A percentile compares a stretch with the other conserved stretches of the same genome.
These are phyloP conservation scores for Pyrenochaeta sp. DNA, from an alignment of 2,329 filamentous ascomycete genomes.

Conservation along the genomic window DNA sequence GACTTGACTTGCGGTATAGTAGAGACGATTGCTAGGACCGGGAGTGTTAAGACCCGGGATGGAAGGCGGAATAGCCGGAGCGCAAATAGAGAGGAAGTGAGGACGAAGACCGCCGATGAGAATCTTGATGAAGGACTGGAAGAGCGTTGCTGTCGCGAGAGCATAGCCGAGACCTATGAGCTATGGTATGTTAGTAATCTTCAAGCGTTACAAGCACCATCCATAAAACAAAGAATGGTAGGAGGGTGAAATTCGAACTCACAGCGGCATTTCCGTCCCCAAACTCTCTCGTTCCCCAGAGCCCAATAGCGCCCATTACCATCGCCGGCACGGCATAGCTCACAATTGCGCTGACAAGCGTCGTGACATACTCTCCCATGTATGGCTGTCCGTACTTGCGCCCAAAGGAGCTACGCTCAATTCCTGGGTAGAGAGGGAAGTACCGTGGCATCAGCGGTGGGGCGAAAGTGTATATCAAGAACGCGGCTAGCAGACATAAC, in stretches of 20 bases:
- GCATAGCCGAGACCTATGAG: conserved; percentile 42
- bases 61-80: conserved; percentile 12
- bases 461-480: conserved; percentile 41
- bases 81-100: conserved; percentile 43
- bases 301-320: conserved; percentile 69
- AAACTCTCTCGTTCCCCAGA: conserved; percentile 59
- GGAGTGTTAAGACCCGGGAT: background rate
- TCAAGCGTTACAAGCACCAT: background rate
- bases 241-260: conserved; percentile 4
- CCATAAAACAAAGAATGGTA: background rate
- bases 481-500: conserved; percentile 65
- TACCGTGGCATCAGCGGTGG: conserved; percentile 67
- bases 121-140: conserved; percentile 43
- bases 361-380: conserved; percentile 74
- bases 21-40: conserved; percentile 10
- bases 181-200: conserved; percentile 16
- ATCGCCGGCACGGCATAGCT: conserved; percentile 69
- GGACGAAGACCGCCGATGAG: conserved; percentile 46
- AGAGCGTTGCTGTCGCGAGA: conserved; percentile 35
- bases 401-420: conserved; percentile 46
- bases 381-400: conserved; percentile 69
- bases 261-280: conserved; percentile 67
- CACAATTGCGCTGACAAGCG: conserved; percentile 70
- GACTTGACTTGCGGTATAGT: conserved; percentile 17
- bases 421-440: conserved; percentile 53